These are phyloP conservation scores for Monilinia fructicola DNA, from an alignment of 2,329 filamentous ascomycete genomes.

Conservation along the genomic window DNA sequence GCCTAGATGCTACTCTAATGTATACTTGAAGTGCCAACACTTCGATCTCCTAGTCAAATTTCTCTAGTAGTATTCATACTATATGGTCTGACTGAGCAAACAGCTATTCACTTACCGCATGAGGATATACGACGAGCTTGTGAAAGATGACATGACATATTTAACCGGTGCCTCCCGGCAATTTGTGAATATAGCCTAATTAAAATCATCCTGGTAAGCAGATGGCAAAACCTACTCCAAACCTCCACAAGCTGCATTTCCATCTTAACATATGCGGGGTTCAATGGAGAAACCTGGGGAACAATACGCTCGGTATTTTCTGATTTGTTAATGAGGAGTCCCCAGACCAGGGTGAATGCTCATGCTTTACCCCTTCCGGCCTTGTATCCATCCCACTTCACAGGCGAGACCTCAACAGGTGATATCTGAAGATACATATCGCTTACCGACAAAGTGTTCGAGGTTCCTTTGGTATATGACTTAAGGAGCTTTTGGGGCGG, in stretches of 20 bases:
- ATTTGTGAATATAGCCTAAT: conserved; percentile 11
- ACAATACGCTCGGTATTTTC: background rate
- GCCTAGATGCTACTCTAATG: background rate
- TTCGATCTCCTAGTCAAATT: background rate
- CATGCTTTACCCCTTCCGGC: background rate
- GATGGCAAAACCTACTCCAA: background rate
- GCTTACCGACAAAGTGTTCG: conserved; percentile 19
- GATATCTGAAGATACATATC: background rate
- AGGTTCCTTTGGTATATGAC: background rate
- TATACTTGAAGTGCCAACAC: background rate
- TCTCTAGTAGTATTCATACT: background rate
- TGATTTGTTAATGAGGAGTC: conserved; percentile 5
- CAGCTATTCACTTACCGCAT: conserved; percentile 4
- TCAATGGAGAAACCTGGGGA: conserved; percentile 21
- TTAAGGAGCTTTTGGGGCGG: background rate
- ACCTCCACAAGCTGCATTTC: background rate
- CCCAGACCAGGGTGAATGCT: conserved; percentile 3
- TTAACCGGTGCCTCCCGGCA: conserved; percentile 16
- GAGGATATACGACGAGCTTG: conserved; percentile 19
- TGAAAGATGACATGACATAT: conserved; percentile 3
- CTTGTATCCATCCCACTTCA: background rate
- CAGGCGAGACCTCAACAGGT: conserved; percentile 1
- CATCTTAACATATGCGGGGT: conserved; percentile 1
- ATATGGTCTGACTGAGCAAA: background rate
- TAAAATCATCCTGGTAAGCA: background rate